phyloP scores from a whole-genome alignment of 257 asterid genomes.

The Ehretia macrophylla region DNA sequence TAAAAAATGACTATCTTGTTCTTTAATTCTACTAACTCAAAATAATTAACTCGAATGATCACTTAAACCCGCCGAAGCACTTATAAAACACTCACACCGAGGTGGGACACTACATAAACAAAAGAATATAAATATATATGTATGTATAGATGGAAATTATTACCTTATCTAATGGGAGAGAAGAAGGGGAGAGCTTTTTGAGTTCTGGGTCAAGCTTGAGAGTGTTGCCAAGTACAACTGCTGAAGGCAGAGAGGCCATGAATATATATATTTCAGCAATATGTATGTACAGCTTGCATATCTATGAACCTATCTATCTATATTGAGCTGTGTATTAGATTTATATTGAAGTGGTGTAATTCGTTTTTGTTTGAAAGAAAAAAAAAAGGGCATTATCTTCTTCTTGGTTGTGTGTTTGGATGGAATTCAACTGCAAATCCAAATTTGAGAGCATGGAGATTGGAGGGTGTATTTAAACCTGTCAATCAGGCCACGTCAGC shows the following conservation, averaged over 20 bases:
- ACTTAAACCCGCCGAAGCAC: background rate
- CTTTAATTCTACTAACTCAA: no score
- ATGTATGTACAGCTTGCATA: background rate
- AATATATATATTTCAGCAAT: background rate
- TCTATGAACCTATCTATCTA: background rate
- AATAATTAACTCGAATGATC: background rate
- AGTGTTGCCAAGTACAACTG: slow-evolving; percentile 47
- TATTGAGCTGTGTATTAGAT: background rate
- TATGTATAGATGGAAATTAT: background rate
- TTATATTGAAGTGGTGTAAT: background rate
- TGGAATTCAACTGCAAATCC: slow-evolving; percentile 29
- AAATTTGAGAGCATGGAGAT: background rate
- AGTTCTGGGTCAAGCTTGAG: slow-evolving; percentile 62
- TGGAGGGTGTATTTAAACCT: no score
- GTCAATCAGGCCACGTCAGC: background rate
- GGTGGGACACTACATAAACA: background rate
- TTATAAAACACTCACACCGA: background rate
- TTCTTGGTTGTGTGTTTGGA: slow-evolving; percentile 33
- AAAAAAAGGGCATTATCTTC: slow-evolving; percentile 29
- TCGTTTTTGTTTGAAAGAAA: background rate
- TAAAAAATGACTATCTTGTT: no score
- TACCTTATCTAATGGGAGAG: slow-evolving; percentile 65
- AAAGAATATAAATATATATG: background rate
- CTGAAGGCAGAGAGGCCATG: slow-evolving; percentile 89
- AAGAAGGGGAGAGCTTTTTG: slow-evolving; percentile 43